Conservation (phyloP, 1,284 basidiomycete genomes). For the Heterobasidion irregulare region DNA sequence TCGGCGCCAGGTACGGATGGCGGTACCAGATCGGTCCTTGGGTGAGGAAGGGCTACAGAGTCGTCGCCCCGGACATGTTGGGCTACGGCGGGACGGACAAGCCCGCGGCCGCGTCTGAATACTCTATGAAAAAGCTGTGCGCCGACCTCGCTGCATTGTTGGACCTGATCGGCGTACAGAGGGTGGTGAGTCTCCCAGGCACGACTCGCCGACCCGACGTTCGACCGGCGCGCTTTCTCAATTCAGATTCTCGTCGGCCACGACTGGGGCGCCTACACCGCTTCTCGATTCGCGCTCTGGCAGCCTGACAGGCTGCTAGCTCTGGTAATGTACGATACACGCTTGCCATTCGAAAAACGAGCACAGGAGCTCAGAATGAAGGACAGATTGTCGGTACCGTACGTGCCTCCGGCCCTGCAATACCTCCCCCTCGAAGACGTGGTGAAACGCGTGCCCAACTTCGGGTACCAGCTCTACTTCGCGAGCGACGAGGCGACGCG, state of each 20-base stretch:
- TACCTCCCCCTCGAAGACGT: slow-evolving; percentile 43
- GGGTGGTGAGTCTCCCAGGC: slow-evolving; percentile 34
- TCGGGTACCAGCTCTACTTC: slow-evolving; percentile 60
- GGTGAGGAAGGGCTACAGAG: slow-evolving; percentile 54
- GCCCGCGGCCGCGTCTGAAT: slow-evolving; percentile 43
- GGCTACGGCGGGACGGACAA: slow-evolving; percentile 66
- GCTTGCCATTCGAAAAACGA: neutral
- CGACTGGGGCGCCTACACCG: slow-evolving; percentile 63
- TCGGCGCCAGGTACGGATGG: slow-evolving; percentile 52
- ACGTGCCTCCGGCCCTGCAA: slow-evolving; percentile 40
- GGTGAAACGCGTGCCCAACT: slow-evolving; percentile 40
- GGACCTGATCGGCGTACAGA: slow-evolving; percentile 39
- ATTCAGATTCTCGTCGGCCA: slow-evolving; percentile 58
- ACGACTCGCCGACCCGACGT: slow-evolving; percentile 3
- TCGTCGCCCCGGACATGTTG: slow-evolving; percentile 64
- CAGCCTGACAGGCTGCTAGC: slow-evolving; percentile 49
- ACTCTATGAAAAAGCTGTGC: slow-evolving; percentile 50
- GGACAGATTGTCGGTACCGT: slow-evolving; percentile 53
- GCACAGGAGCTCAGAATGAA: neutral
- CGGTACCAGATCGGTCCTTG: slow-evolving; percentile 61
- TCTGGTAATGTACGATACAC: slow-evolving; percentile 42
- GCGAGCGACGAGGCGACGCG: slow-evolving; percentile 35
- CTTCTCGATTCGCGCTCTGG: slow-evolving; percentile 58
- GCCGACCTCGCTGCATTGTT: slow-evolving; percentile 57
- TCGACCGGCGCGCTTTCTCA: neutral